Conservation (phyloP, 257 asterid species). For the Eustoma russellianum region DNA sequence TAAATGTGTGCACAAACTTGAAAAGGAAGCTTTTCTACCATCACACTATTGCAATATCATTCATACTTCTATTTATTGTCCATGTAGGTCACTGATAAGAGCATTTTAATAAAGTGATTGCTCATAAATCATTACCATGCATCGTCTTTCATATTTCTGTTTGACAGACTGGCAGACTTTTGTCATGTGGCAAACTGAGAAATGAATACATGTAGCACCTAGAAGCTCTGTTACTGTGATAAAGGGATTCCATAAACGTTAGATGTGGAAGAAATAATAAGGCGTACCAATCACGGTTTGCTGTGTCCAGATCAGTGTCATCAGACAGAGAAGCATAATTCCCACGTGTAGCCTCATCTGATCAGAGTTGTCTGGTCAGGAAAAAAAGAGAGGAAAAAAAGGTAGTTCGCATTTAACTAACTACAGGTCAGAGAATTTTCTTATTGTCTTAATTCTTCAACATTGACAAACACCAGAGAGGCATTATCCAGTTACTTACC, state of each 20-base stretch:
- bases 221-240: background rate
- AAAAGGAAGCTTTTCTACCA: background rate
- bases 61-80: too few species aligned
- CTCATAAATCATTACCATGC: background rate
- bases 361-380: conserved; percentile 6
- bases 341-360: conserved; percentile 45
- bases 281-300: conserved; percentile 49
- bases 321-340: conserved; percentile 29
- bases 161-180: background rate
- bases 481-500: background rate
- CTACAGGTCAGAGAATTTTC: background rate
- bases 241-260: background rate
- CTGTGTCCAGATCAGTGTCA: conserved; percentile 41
- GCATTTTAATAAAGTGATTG: too few species aligned
- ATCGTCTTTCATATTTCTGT: background rate
- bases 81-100: too few species aligned
- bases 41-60: background rate
- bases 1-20: background rate
- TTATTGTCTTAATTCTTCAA: background rate
- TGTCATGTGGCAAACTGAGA: background rate
- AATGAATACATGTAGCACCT: too few species aligned
- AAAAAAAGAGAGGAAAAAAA: background rate
- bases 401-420: background rate
- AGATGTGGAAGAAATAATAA: conserved; percentile 1
- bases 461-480: background rate